Conservation (phyloP, 2,329 filamentous ascomycete genomes). For the Botrytis medusae region DNA sequence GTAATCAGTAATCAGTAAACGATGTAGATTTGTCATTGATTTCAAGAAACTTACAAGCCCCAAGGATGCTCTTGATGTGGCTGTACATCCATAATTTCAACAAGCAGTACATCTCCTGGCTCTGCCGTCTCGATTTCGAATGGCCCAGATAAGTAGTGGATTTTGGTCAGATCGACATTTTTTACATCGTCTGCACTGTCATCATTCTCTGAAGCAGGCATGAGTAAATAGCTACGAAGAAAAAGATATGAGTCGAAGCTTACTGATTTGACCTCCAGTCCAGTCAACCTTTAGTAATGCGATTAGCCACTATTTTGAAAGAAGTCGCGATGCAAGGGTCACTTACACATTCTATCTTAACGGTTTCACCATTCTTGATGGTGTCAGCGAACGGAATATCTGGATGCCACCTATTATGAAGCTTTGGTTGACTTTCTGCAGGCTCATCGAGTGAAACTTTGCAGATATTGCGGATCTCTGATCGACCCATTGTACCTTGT, state of each 20-base stretch:
- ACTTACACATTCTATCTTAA: slow-evolving; percentile 80
- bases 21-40: not conserved
- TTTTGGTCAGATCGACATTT: slow-evolving; percentile 77
- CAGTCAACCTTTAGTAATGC: slow-evolving; percentile 39
- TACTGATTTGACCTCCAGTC: slow-evolving; percentile 78
- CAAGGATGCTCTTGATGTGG: slow-evolving; percentile 82
- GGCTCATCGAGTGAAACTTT: slow-evolving; percentile 73
- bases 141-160: slow-evolving; percentile 87
- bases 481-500: slow-evolving; percentile 45
- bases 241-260: slow-evolving; percentile 40
- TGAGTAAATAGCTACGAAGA: not conserved
- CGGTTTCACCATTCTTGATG: slow-evolving; percentile 80
- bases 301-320: slow-evolving; percentile 7
- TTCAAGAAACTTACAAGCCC: slow-evolving; percentile 76
- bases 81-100: slow-evolving; percentile 93
- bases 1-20: not conserved
- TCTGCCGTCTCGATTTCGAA: slow-evolving; percentile 84
- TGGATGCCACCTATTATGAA: slow-evolving; percentile 92
- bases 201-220: slow-evolving; percentile 59
- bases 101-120: slow-evolving; percentile 74
- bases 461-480: slow-evolving; percentile 67
- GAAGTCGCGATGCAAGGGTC: slow-evolving; percentile 24
- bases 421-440: slow-evolving; percentile 64
- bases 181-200: slow-evolving; percentile 86
- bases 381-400: slow-evolving; percentile 73